phyloP scores from a whole-genome alignment of 371 early-diverging fungal species.

The Catenaria anguillulae region DNA sequence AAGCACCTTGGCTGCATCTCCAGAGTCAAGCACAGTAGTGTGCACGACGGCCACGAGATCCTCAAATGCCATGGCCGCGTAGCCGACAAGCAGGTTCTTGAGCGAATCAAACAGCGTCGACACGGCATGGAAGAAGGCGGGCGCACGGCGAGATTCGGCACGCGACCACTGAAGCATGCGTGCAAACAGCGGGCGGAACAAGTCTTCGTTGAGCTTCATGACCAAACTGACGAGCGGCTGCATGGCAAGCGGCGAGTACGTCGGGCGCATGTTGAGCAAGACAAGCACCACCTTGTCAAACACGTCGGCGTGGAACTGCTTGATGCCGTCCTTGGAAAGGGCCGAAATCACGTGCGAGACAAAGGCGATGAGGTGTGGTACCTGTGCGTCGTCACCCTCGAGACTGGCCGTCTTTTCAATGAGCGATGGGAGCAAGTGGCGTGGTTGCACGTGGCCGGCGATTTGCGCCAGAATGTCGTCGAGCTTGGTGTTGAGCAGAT shows the following conservation, averaged over 20 bases:
- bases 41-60: conserved; percentile 13
- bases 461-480: conserved; percentile 32
- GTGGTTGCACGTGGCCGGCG: conserved; percentile 46
- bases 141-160: neutral
- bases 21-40: no score
- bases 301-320: conserved; percentile 1
- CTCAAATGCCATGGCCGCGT: conserved; percentile 15
- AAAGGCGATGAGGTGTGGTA: conserved; percentile 11
- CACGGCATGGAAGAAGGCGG: conserved; percentile 2
- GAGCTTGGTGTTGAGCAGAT: conserved; percentile 35
- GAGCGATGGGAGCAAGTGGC: conserved; percentile 50
- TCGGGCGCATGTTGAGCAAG: conserved; percentile 50
- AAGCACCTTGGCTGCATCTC: neutral
- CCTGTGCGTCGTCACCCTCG: neutral
- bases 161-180: conserved; percentile 19
- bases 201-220: conserved; percentile 78
- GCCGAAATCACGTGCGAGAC: conserved; percentile 13
- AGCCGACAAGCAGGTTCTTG: conserved; percentile 6
- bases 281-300: conserved; percentile 46
- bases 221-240: conserved; percentile 60
- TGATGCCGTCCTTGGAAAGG: conserved; percentile 9
- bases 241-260: conserved; percentile 36
- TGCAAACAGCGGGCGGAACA: conserved; percentile 85
- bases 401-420: conserved; percentile 14
- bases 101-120: conserved; percentile 7